Percentiles rank a stretch among this genome's conserved stretches.
Evolutionary conservation across 345 rosid species (phyloP).

Genomic region (Psidium friedrichsthalianum): DNA sequence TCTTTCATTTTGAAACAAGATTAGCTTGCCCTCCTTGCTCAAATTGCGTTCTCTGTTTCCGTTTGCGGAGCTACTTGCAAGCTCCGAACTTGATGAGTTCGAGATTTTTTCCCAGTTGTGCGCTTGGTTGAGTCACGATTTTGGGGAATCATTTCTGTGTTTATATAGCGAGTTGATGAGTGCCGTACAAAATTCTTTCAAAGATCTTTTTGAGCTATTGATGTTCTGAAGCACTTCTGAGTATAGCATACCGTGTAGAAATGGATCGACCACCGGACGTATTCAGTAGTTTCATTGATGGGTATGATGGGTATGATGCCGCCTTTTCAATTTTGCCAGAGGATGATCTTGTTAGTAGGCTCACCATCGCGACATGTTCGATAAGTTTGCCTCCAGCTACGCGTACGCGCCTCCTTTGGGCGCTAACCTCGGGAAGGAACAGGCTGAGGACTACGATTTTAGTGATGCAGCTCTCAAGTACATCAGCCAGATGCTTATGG

Average conservation of each 20-base stretch:
- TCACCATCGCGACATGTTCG: not conserved
- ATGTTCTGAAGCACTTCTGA: not conserved
- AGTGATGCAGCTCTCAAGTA: constrained; percentile 48
- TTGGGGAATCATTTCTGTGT: not conserved
- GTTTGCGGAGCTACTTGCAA: not conserved
- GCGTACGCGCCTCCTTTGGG: constrained; percentile 6
- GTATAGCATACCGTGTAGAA: constrained; percentile 1
- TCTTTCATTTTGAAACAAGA: not conserved
- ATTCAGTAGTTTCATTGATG: constrained; percentile 12
- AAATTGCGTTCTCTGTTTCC: not conserved
- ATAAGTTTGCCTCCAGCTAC: not conserved
- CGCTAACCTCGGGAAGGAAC: not conserved
- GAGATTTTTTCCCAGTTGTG: not conserved
- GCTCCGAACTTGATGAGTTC: not conserved
- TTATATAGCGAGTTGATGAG: not conserved
- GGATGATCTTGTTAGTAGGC: constrained; percentile 2
- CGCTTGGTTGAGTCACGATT: not conserved
- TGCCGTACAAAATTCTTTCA: not conserved
- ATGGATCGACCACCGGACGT: constrained; percentile 27
- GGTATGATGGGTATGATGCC: not conserved
- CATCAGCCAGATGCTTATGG: constrained; percentile 50
- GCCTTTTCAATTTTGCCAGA: not conserved
- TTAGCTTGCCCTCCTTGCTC: not conserved
- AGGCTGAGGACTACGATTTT: constrained; percentile 33
- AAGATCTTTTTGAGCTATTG: not conserved